These are phyloP conservation scores for Smithsoniella earleae DNA, from an alignment of 163 green algal genomes.

Conservation along the genomic window DNA sequence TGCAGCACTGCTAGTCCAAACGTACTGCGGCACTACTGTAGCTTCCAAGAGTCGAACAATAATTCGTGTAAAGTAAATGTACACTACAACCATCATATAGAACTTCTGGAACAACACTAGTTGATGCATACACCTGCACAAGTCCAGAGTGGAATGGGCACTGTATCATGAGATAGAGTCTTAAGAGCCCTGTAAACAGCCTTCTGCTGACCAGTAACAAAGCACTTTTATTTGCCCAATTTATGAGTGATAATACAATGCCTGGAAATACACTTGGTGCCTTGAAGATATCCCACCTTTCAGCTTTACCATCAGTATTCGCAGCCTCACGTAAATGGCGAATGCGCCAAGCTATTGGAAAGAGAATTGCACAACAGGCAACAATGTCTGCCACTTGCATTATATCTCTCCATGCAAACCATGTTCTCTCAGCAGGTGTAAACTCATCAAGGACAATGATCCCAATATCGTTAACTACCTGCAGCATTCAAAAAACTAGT, in stretches of 20 bases:
- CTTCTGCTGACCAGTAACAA: too few species aligned
- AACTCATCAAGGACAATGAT: conserved; percentile 86
- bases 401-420: conserved; percentile 90
- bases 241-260: too few species aligned
- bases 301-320: conserved; percentile 81
- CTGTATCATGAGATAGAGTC: too few species aligned
- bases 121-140: conserved; percentile 56
- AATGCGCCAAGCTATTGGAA: conserved; percentile 97
- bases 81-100: conserved; percentile 92
- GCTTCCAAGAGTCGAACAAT: conserved; percentile 81
- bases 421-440: conserved; percentile 62
- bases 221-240: too few species aligned
- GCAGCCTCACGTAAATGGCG: conserved; percentile 79
- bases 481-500: neutral
- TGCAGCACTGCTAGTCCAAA: conserved; percentile 60
- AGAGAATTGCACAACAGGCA: conserved; percentile 94
- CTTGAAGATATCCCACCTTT: neutral
- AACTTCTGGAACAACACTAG: conserved; percentile 92
- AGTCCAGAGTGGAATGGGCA: neutral
- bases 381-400: conserved; percentile 96
- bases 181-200: too few species aligned
- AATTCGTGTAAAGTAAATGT: conserved; percentile 97
- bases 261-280: too few species aligned
- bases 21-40: conserved; percentile 64
- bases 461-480: conserved; percentile 86